phyloP scores from a whole-genome alignment of 148 eudicot species.

The Silene uniflora region DNA sequence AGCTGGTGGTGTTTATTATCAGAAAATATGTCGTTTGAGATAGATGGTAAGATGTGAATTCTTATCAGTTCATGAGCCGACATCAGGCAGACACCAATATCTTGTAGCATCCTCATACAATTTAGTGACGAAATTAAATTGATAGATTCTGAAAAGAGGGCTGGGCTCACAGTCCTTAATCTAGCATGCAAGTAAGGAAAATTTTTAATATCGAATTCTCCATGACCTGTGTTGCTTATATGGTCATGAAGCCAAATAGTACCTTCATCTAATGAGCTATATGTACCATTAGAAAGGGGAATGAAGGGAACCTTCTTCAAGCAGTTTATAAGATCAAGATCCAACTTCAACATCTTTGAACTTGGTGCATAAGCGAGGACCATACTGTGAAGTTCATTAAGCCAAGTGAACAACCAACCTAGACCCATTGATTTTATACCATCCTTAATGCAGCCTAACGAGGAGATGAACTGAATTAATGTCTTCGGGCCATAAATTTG shows the following conservation, averaged over 20 bases:
- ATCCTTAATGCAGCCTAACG: constrained; percentile 46
- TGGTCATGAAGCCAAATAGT: constrained; percentile 75
- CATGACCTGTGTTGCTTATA: constrained; percentile 28
- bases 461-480: constrained; percentile 51
- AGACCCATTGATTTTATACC: constrained; percentile 61
- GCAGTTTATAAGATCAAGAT: constrained; percentile 37
- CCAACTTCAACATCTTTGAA: constrained; percentile 28
- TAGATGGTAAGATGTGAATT: constrained; percentile 67
- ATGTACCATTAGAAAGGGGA: constrained; percentile 80
- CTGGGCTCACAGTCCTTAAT: constrained; percentile 63
- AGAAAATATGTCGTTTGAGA: constrained; percentile 37
- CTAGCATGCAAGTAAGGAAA: constrained; percentile 60
- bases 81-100: constrained; percentile 62
- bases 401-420: constrained; percentile 61
- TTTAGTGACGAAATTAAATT: constrained; percentile 34
- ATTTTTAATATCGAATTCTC: constrained; percentile 37
- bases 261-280: constrained; percentile 60
- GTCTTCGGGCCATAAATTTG: constrained; percentile 71
- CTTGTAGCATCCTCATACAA: constrained; percentile 52
- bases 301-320: constrained; percentile 63
- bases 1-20: constrained; percentile 29
- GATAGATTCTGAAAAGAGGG: constrained; percentile 49
- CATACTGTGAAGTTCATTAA: constrained; percentile 57
- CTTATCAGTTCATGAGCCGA: constrained; percentile 78
- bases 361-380: constrained; percentile 34